phyloP scores from a whole-genome alignment of 1,284 basidiomycete species.

The Irpex sp. region DNA sequence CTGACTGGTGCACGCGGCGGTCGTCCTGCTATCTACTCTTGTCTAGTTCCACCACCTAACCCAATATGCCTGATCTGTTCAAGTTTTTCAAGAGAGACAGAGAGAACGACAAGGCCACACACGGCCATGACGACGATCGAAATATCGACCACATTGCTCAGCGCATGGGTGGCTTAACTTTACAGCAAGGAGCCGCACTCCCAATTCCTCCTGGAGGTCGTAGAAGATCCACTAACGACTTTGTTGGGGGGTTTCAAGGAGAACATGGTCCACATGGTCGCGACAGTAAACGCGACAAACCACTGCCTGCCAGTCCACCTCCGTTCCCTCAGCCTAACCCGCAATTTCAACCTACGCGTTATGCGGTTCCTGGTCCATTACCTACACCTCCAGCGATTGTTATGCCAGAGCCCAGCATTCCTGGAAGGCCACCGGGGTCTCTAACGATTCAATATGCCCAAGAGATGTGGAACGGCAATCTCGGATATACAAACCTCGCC shows the following conservation, averaged over 20 bases:
- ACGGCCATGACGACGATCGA: background rate
- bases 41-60: background rate
- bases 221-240: background rate
- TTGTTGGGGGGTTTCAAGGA: background rate
- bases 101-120: background rate
- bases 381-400: slow-evolving; percentile 12
- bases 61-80: background rate
- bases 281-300: background rate
- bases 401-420: slow-evolving; percentile 13
- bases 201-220: background rate
- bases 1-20: background rate
- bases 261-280: background rate
- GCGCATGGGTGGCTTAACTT: background rate
- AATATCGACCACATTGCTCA: background rate
- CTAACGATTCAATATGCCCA: slow-evolving; percentile 63
- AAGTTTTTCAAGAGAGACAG: background rate
- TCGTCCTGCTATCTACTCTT: background rate
- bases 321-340: background rate
- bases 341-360: background rate
- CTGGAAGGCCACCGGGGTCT: slow-evolving; percentile 33
- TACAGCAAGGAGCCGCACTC: background rate
- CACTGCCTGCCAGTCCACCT: background rate
- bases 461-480: slow-evolving; percentile 1
- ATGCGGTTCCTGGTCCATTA: slow-evolving; percentile 2
- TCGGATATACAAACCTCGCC: background rate